Evolutionary conservation across 2,329 filamentous ascomycete species (phyloP).

Genomic region (Pseudocercospora cruenta): DNA sequence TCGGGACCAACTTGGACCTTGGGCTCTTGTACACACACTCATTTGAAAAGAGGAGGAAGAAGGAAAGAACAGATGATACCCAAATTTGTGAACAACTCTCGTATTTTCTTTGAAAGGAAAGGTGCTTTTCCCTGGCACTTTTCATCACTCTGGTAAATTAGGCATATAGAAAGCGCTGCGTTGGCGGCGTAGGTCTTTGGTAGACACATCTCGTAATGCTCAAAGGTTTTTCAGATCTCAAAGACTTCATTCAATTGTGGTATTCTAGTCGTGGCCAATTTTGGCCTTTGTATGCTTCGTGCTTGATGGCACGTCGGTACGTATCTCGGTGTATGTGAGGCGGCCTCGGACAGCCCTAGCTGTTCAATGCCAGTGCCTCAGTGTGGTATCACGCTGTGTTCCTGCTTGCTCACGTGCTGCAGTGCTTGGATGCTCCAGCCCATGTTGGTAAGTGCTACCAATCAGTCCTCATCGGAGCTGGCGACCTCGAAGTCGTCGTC

Average conservation of each 20-base stretch:
- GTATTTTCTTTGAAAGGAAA: background rate
- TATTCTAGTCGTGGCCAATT: background rate
- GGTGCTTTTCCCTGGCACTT: background rate
- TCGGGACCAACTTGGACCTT: background rate
- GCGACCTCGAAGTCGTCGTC: background rate
- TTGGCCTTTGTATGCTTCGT: background rate
- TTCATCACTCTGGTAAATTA: background rate
- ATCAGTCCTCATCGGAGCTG: background rate
- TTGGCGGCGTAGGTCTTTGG: background rate
- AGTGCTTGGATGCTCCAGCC: background rate
- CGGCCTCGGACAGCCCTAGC: background rate
- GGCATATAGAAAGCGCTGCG: background rate
- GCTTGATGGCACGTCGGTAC: background rate
- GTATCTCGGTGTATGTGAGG: background rate
- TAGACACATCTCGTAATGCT: background rate
- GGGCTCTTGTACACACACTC: background rate
- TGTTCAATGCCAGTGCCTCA: background rate
- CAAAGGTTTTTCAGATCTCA: background rate
- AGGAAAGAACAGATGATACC: slow-evolving; percentile 12
- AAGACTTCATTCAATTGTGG: background rate
- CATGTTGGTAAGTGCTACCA: background rate
- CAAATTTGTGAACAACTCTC: background rate
- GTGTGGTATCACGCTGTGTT: background rate
- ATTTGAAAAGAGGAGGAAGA: slow-evolving; percentile 7
- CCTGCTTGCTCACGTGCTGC: background rate